Conservation (phyloP, 1,284 basidiomycete genomes). For the Waitea zeae region DNA sequence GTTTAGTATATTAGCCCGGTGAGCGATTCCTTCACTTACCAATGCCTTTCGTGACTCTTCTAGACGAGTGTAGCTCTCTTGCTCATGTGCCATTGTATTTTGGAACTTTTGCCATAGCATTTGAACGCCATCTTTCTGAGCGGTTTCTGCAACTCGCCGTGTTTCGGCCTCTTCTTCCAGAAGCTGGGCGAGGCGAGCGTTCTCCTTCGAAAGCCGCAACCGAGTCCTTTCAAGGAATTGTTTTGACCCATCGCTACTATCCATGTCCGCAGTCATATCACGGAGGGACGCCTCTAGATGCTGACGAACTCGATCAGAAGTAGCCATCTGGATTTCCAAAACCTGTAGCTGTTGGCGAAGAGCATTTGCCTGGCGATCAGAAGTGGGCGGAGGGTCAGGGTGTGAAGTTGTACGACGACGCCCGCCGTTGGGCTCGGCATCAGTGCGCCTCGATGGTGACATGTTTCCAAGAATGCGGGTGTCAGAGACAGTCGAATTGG, state of each 20-base stretch:
- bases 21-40: conserved; percentile 19
- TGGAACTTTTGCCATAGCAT: conserved; percentile 58
- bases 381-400: conserved; percentile 21
- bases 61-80: conserved; percentile 40
- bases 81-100: conserved; percentile 38
- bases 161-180: conserved; percentile 51
- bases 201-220: conserved; percentile 38
- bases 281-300: conserved; percentile 46
- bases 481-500: not conserved
- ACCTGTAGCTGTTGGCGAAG: conserved; percentile 51
- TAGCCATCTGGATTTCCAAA: conserved; percentile 52
- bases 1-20: not conserved
- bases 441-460: conserved; percentile 2
- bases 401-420: conserved; percentile 16
- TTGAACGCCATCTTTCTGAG: conserved; percentile 47
- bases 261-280: conserved; percentile 46
- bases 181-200: conserved; percentile 32
- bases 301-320: conserved; percentile 47
- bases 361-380: conserved; percentile 30
- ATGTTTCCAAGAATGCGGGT: conserved; percentile 9
- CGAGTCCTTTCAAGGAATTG: conserved; percentile 44
- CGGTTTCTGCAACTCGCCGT: conserved; percentile 37
- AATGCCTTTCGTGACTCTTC: conserved; percentile 61
- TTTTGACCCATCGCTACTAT: conserved; percentile 47
- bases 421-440: conserved; percentile 8